These are phyloP conservation scores for Cenchrus fungigraminus DNA, from an alignment of 176 grass and related monocot species.

Conservation along the genomic window DNA sequence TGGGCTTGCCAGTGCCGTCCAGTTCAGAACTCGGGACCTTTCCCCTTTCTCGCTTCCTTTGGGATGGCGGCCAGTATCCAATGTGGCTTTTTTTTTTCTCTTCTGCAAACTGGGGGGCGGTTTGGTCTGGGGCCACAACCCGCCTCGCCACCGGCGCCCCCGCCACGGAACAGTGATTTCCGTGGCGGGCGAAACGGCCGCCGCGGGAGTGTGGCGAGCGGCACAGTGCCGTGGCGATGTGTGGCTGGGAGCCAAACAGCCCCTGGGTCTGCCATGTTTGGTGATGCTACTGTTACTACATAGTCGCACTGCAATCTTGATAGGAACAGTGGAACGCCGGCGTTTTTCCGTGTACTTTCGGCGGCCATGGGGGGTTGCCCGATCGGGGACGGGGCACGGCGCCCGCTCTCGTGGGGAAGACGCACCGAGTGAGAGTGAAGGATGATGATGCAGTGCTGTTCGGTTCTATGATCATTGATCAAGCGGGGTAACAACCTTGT, in stretches of 20 bases:
- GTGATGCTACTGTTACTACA: not conserved
- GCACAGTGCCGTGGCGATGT: too few species aligned
- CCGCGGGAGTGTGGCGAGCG: too few species aligned
- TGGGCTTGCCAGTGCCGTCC: constrained; percentile 1
- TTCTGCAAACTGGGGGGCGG: too few species aligned
- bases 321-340: not conserved
- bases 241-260: too few species aligned
- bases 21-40: not conserved
- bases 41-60: not conserved
- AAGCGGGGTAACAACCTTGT: too few species aligned
- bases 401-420: not conserved
- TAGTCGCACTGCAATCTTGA: not conserved
- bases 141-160: too few species aligned
- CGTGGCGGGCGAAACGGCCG: too few species aligned
- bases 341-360: not conserved
- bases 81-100: constrained; percentile 22
- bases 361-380: not conserved
- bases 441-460: too few species aligned
- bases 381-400: not conserved
- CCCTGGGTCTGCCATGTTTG: constrained; percentile 1
- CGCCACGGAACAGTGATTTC: too few species aligned
- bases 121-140: too few species aligned
- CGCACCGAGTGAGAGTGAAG: not conserved
- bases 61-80: not conserved
- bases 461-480: too few species aligned